These are phyloP conservation scores for Saccharomycopsis malanga DNA, from an alignment of 805 yeast species.

Conservation along the genomic window DNA sequence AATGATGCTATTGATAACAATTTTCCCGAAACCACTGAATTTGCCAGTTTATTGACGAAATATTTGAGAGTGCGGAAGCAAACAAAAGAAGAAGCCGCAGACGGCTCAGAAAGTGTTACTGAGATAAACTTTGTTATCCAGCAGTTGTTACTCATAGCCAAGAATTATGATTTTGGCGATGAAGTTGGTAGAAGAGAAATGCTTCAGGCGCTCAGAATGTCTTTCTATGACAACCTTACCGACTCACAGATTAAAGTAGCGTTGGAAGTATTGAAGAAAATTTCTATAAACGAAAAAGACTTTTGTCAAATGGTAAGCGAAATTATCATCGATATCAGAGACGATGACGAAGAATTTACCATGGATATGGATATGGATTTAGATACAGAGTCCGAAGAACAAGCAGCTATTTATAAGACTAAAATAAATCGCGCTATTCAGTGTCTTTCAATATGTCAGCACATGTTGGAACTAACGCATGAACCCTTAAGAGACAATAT, in stretches of 20 bases:
- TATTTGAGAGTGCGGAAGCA: constrained; percentile 46
- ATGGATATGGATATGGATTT: constrained; percentile 26
- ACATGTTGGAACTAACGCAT: constrained; percentile 59
- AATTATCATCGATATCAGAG: constrained; percentile 77
- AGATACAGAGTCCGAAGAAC: constrained; percentile 24
- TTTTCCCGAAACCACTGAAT: constrained; percentile 72
- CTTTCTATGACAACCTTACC: constrained; percentile 49
- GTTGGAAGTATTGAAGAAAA: constrained; percentile 56
- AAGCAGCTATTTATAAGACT: constrained; percentile 23
- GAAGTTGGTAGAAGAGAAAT: constrained; percentile 82
- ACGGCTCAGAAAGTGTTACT: constrained; percentile 27
- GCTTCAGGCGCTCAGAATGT: constrained; percentile 51
- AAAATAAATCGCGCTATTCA: constrained; percentile 33
- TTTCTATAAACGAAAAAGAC: constrained; percentile 76
- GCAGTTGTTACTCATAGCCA: constrained; percentile 62
- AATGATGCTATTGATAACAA: constrained; percentile 53
- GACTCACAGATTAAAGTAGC: constrained; percentile 49
- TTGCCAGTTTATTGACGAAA: constrained; percentile 51
- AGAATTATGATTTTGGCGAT: constrained; percentile 77
- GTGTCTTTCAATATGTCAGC: constrained; percentile 62
- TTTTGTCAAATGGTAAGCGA: constrained; percentile 81
- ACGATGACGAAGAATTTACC: constrained; percentile 36
- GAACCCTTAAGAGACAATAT: constrained; percentile 59
- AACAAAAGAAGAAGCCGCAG: constrained; percentile 23
- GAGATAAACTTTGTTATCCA: constrained; percentile 68